A percentile compares a stretch with the other conserved stretches of the same genome.
phyloP scores from a whole-genome alignment of 169 alveolate species.

The Plasmodium vinckei region DNA sequence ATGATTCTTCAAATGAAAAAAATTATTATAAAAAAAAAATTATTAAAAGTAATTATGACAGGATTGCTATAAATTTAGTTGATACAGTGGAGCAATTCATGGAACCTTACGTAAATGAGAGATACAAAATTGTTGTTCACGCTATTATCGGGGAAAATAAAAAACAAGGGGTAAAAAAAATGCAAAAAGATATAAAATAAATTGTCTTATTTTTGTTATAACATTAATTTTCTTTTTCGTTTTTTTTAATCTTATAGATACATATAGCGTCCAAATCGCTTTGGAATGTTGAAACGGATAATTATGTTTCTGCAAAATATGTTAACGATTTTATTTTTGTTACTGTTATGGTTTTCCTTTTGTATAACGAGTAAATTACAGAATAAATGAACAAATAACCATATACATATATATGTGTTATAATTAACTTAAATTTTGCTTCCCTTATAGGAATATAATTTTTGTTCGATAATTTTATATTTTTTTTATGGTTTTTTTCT shows the following conservation, averaged over 20 bases:
- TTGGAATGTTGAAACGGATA: constrained; percentile 75
- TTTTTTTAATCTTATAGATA: constrained; percentile 16
- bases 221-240: constrained; percentile 3
- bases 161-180: constrained; percentile 66
- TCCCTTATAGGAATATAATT: neutral
- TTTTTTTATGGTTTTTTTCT: constrained; percentile 6
- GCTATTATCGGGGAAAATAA: constrained; percentile 68
- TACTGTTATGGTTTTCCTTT: constrained; percentile 68
- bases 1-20: constrained; percentile 59
- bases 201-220: neutral
- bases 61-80: constrained; percentile 47
- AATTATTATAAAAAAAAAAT: constrained; percentile 22
- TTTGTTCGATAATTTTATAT: neutral
- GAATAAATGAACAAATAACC: neutral
- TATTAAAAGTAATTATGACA: constrained; percentile 69
- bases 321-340: constrained; percentile 69
- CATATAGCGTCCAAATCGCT: constrained; percentile 76
- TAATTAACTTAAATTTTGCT: neutral
- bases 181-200: neutral
- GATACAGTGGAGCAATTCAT: constrained; percentile 72
- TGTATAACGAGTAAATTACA: constrained; percentile 54
- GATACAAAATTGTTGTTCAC: constrained; percentile 71
- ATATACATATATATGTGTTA: neutral
- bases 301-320: constrained; percentile 71
- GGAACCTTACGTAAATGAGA: constrained; percentile 64